Base-by-base conservation (phyloP, 2,329 filamentous ascomycete species). In the Pseudocercospora macadamiae region DNA sequence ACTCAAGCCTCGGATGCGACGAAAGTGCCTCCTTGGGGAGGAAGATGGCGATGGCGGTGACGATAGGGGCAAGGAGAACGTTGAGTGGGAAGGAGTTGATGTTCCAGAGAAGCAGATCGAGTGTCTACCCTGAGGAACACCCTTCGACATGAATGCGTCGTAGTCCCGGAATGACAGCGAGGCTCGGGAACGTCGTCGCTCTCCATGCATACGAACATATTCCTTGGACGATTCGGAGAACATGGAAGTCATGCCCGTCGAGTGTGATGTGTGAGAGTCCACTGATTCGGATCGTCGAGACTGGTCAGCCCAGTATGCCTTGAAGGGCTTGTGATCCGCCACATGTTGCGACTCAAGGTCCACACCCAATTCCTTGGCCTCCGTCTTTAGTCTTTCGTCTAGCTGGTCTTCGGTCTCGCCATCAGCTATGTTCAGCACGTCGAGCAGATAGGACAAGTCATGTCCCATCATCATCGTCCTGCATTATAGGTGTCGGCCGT, bases 111-210 rank as follows among this genome's bases (percentile, higher is more conserved):
- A 69, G 10, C 65, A 69, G 3, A 70, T 56, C 6, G 70, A 72
- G 14, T 67, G 57, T 32, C 66, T 59, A 16, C 64, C 66, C 25
- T 66, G 59, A 7, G 63, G 54, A 6, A 61, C 61, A 4, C 69
- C 66, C 21, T 68, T 63, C 12, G 67, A 62, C 18, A 74, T 55
- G 55, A 72, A 70, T 4, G 66, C 65, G 58, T 74, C 73, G 52
- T 73, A 73, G 54, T 74, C 71, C 45, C 66, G 67, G 49, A 72
- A 68, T 3, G 68, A 73, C 7, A 71, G 61, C 9, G 71, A 70
- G 12, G 66, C 59, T 51, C 62, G 60, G 10, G 65, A 71, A 8
- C 59, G 62, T 19, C 56, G 48, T 16, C 59, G 51, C 2, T 42
- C 39, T n/a, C 34, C 34, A 10, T 51, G 54, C 32, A 49, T 58